phyloP scores from a whole-genome alignment of 2,329 filamentous ascomycete genomes.

The Dactylellina sp. region DNA sequence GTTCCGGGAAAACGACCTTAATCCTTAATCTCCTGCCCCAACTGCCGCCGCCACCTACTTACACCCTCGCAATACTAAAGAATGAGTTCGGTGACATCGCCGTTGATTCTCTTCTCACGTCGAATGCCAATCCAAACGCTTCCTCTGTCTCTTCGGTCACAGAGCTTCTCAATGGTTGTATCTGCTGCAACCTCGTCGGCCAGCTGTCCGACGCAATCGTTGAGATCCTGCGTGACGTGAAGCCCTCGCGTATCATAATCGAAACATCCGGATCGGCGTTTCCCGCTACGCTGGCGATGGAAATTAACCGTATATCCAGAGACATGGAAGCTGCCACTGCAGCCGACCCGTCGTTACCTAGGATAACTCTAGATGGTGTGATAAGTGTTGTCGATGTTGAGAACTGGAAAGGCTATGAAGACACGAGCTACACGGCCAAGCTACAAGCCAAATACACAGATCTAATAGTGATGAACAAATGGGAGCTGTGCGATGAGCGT shows the following conservation, averaged over 20 bases:
- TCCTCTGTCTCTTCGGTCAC: slow-evolving; percentile 87
- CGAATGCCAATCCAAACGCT: slow-evolving; percentile 66
- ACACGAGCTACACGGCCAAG: slow-evolving; percentile 87
- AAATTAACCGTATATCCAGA: slow-evolving; percentile 82
- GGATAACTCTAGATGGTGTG: slow-evolving; percentile 85
- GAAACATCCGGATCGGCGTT: slow-evolving; percentile 92
- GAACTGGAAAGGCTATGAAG: slow-evolving; percentile 93
- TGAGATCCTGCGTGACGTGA: slow-evolving; percentile 71
- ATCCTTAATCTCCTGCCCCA: slow-evolving; percentile 95
- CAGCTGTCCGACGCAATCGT: slow-evolving; percentile 83
- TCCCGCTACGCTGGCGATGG: slow-evolving; percentile 88
- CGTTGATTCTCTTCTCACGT: slow-evolving; percentile 89
- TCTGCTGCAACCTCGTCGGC: slow-evolving; percentile 98
- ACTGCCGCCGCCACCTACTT: slow-evolving; percentile 77
- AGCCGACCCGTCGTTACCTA: slow-evolving; percentile 62
- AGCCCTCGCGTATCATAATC: slow-evolving; percentile 87
- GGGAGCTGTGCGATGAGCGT: slow-evolving; percentile 80
- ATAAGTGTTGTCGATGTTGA: slow-evolving; percentile 92
- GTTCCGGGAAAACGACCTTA: slow-evolving; percentile 94
- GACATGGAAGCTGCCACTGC: slow-evolving; percentile 68
- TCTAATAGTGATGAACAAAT: slow-evolving; percentile 91
- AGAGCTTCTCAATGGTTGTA: slow-evolving; percentile 88
- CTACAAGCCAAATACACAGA: slow-evolving; percentile 92
- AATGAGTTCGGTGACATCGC: slow-evolving; percentile 98
- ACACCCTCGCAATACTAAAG: slow-evolving; percentile 93